Percentiles rank a stretch among this genome's conserved stretches.
Conservation (phyloP, 2,329 filamentous ascomycete genomes). For the Dactylella cylindrospora region DNA sequence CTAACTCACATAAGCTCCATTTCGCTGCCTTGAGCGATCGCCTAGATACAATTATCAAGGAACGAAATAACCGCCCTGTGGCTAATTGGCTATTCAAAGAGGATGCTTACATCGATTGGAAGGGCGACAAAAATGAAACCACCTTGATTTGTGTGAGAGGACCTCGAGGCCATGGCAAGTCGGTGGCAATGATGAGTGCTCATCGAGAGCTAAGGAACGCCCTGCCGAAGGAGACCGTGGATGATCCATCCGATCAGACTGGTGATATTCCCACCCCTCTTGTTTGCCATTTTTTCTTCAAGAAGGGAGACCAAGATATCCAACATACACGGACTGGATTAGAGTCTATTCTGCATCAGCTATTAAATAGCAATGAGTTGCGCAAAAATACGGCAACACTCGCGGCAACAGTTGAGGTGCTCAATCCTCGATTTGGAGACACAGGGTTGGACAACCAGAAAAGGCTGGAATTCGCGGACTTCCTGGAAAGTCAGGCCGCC, state of each 20-base stretch:
- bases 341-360: constrained; percentile 15
- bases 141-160: constrained; percentile 14
- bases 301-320: constrained; percentile 32
- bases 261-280: background rate
- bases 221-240: constrained; percentile 2
- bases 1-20: constrained; percentile 14
- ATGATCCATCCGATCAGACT: background rate
- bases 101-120: constrained; percentile 17
- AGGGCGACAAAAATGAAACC: background rate
- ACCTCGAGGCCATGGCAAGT: constrained; percentile 25
- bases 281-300: constrained; percentile 30
- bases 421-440: constrained; percentile 12
- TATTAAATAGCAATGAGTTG: constrained; percentile 6
- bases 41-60: constrained; percentile 16
- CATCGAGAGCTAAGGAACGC: constrained; percentile 7
- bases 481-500: background rate
- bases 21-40: constrained; percentile 14
- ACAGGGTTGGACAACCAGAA: background rate
- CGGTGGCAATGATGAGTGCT: constrained; percentile 20
- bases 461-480: too few species aligned
- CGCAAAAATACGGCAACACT: constrained; percentile 1
- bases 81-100: constrained; percentile 22
- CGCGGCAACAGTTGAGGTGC: background rate
- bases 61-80: constrained; percentile 2
- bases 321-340: constrained; percentile 11